Base-by-base conservation (phyloP, 345 rosid species). In the Pseudoturritis turrita region DNA sequence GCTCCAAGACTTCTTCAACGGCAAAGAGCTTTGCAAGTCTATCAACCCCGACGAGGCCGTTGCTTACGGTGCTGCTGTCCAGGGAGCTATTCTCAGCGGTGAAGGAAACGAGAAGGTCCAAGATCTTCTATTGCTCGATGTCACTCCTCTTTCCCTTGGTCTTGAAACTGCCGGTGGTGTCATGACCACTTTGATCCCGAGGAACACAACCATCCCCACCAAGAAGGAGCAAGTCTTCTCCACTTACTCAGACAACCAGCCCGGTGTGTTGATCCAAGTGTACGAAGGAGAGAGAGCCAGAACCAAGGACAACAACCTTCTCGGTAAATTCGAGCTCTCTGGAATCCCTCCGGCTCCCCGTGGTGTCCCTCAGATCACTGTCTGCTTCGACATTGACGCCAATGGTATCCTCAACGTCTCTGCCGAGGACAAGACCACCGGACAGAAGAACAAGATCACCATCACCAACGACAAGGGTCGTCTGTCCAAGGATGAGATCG, bases 41-140 rank as follows among this genome's bases (percentile, higher is more conserved):
- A 89, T 87, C 74, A 90, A 90, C 81, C 96, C 89, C 0, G 89
- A 90, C 35, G 96, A 90, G 79, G 96, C 91, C 4, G 94, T 90
- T 79, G 96, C 93, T 12, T 88, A 86, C 14, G 94, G 96, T 79
- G 96, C 96, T 43, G 96, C 91, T 2, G 93, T 89, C 31, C 92
- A 89, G 70, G 90, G 92, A 50, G 96, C 96, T 62, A 89, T 89
- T 44, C 86, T 89, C 79, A 85, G 90, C 2, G 92, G 82, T 63
- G 88, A 89, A 75, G 92, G 92, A 35, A 87, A 87, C 14, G 96
- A 89, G 88, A 89, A 87, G 81, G 96, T 87, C n/a, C 92, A 89
- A 21, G 96, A 89, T 76, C 92, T 89, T 56, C 71, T 89, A 10
- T 81, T 89, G 62, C 80, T 89, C 54, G 92, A 76, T 73, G 91